Evolutionary conservation across 2,329 filamentous ascomycete genomes (phyloP).

Genomic region (Eurotiales sp.): DNA sequence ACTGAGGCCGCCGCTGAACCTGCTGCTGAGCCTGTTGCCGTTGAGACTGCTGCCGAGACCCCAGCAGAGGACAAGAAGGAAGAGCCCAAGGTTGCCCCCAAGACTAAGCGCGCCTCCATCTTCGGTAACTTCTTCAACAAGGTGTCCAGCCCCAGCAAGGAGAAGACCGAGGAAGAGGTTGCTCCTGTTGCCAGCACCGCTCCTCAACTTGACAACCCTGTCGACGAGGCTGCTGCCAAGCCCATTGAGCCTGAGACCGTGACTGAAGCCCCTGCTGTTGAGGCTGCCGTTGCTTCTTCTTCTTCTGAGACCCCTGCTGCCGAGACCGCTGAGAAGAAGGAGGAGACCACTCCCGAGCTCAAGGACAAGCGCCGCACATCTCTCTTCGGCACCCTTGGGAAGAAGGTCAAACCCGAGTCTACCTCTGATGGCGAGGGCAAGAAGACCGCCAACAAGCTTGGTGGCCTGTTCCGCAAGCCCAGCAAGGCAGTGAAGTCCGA

Average conservation of each 20-base stretch:
- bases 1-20: constrained; percentile 20
- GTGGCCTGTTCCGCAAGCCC: constrained; percentile 47
- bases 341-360: constrained; percentile 22
- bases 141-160: constrained; percentile 44
- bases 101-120: constrained; percentile 77
- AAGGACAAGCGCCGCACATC: constrained; percentile 48
- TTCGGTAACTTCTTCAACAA: constrained; percentile 78
- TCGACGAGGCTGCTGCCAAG: constrained; percentile 35
- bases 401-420: constrained; percentile 51
- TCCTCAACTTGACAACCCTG: constrained; percentile 46
- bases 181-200: constrained; percentile 47
- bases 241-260: constrained; percentile 39
- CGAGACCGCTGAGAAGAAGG: constrained; percentile 28
- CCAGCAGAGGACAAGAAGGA: constrained; percentile 36
- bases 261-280: constrained; percentile 38
- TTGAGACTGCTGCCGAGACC: constrained; percentile 29
- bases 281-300: constrained; percentile 27
- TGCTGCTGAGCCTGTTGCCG: constrained; percentile 29
- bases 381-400: constrained; percentile 53
- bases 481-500: constrained; percentile 46
- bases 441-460: constrained; percentile 47
- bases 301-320: constrained; percentile 17
- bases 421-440: constrained; percentile 45
- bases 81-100: constrained; percentile 48
- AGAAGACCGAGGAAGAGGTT: constrained; percentile 47